These are phyloP conservation scores for Daedaleopsis nitida DNA, from an alignment of 768 basidiomycete genomes.

Conservation along the genomic window DNA sequence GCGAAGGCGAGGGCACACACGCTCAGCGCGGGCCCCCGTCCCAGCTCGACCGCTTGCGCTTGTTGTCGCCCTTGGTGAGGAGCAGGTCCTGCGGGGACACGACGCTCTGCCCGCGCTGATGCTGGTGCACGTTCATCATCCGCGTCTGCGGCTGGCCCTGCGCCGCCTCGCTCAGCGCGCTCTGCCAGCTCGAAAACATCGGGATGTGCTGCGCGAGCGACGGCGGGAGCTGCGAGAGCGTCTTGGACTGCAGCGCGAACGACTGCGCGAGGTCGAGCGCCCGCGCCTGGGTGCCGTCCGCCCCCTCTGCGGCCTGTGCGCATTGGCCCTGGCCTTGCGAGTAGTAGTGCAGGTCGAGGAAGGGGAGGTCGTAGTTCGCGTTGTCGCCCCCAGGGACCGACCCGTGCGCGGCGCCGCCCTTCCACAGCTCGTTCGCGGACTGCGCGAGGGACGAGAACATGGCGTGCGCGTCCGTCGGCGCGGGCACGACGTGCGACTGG, in stretches of 20 bases:
- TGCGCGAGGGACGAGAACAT: constrained; percentile 17
- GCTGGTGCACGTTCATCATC: constrained; percentile 41
- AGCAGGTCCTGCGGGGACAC: constrained; percentile 56
- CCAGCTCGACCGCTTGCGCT: constrained; percentile 61
- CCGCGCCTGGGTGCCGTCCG: constrained; percentile 39
- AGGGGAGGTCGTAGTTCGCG: constrained; percentile 56
- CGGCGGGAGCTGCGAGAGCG: constrained; percentile 35
- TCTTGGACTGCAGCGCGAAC: constrained; percentile 32
- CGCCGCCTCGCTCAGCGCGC: constrained; percentile 11
- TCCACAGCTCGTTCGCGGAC: constrained; percentile 21
- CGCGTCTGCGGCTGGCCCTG: constrained; percentile 11
- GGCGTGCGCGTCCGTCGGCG: not conserved
- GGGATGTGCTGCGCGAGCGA: constrained; percentile 30
- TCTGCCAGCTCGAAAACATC: constrained; percentile 20
- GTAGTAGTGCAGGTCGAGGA: constrained; percentile 76
- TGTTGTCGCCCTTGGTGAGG: constrained; percentile 52
- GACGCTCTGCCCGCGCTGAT: constrained; percentile 55
- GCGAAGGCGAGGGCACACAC: not conserved
- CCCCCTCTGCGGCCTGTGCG: constrained; percentile 10
- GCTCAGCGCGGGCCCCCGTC: constrained; percentile 42
- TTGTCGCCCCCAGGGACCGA: constrained; percentile 17
- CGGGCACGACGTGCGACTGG: constrained; percentile 1
- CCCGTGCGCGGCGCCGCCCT: constrained; percentile 4
- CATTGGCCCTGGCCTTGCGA: constrained; percentile 26
- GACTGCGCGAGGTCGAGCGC: constrained; percentile 50